Evolutionary conservation across 768 basidiomycete genomes (phyloP), one percentile per base, ranked within the genome.

Genomic region (Naganishia onofrii): DNA sequence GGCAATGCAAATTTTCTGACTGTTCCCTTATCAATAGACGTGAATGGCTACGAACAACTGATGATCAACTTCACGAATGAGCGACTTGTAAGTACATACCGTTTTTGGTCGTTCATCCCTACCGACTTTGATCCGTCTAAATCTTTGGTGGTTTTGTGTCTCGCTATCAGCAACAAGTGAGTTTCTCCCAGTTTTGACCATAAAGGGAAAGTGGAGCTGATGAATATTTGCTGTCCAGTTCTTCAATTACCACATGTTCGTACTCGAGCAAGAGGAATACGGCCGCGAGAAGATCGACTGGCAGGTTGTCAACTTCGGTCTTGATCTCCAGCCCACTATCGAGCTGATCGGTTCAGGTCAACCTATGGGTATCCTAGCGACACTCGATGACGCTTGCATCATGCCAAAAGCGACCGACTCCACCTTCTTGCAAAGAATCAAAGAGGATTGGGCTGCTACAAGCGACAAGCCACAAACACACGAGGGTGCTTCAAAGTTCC

Each of bases 51-150:
- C 80, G 96, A 99, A 77, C 96, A 99, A 80, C 86, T 99, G 31
- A 86, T 95, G 75, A 99, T 99, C 86, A 99, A 99, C 78, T 95
- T 91, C 77, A 98, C 95, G 53, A 99, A 99, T 84, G 96, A 99
- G 85, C 95, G 71, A 23, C 53, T 72, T 42, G 70, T 71, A 34
- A 58, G 70, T 70, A 9, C 3, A 8, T 51, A 23, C n/a, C 32
- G 9, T 21, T 31, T 26, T 19, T 1, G 13, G 19, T 19, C 1
- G 13, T 10, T n/a, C 31, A 51, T 15, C 42, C 13, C 42, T 2
- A 42, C 42, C 9, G 42, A 42, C 9, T 10, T 17, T 42, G 42
- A 42, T 46, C 31, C 63, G n/a, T 44, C 34, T 69, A 21, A 52
- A 36, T 3, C 21, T 48, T 32, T 58, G 42, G 17, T 29, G 12